phyloP scores from a whole-genome alignment of 2,329 filamentous ascomycete species.

The Fusarium oxysporum region DNA sequence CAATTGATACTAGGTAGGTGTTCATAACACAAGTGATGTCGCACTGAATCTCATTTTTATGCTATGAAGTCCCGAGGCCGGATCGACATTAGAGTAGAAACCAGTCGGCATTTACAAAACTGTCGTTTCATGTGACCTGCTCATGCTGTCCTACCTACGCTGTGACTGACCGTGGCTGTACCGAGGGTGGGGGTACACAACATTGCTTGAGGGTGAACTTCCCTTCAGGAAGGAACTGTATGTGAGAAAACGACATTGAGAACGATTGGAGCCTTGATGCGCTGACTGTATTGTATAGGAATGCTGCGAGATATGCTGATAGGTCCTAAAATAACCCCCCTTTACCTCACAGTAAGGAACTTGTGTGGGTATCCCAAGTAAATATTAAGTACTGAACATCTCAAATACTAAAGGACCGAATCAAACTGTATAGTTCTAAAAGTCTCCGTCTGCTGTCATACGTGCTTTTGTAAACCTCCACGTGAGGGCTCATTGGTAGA shows the following conservation, averaged over 20 bases:
- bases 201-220: constrained; percentile 13
- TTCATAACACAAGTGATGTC: neutral
- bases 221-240: neutral
- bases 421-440: neutral
- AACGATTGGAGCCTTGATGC: neutral
- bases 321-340: neutral
- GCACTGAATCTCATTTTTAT: neutral
- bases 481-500: neutral
- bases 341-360: neutral
- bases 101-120: neutral
- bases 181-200: constrained; percentile 31
- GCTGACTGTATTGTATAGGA: neutral
- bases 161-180: constrained; percentile 31
- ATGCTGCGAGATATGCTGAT: neutral
- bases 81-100: neutral
- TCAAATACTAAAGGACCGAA: neutral
- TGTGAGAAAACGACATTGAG: neutral
- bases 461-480: neutral
- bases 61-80: neutral
- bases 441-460: neutral
- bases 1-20: neutral
- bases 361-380: neutral
- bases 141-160: constrained; percentile 31
- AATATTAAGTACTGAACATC: neutral
- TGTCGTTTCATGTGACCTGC: constrained; percentile 21